Base-by-base conservation (phyloP, 208 protist genomes). In the Acanthamoeba culbertsoni region DNA sequence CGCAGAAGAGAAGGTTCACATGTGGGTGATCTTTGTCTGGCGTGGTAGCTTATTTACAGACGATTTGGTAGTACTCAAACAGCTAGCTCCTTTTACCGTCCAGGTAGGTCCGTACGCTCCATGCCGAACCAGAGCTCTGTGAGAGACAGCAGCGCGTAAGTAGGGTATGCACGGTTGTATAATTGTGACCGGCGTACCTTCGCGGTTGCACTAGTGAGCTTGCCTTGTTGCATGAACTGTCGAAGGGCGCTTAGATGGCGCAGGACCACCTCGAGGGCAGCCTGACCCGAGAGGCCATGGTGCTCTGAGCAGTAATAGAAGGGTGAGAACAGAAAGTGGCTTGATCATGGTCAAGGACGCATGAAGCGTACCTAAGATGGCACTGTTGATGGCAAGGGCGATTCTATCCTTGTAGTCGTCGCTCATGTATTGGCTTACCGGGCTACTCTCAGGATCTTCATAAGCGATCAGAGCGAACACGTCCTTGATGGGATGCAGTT, bases 391-490 rank as follows among this genome's bases (percentile, higher is more conserved):
- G 23, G 26, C 6, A 31, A 42, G 51, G 8, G 79, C 79, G 51
- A 89, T 45, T 7, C 6, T 1, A 31, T 89, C 48, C 35, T 45
- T 89, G 48, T 65, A 89, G 33, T 63, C 48, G 33, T 89, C 79
- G 1, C 23, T 23, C 45, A 89, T 40, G 53, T 89, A 89, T 7
- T 89, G 79, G 45, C 79, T 4, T 26, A 89, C 48, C 12, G 79
- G 79, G 33, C 79, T 63, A 23, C 14, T 63, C 53, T 89, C 79
- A 6, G 79, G 79, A 16, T 89, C 79, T 31, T 89, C 79, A 37
- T 89, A 89, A 16, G 48, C 79, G 26, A 89, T 89, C 79, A 89
- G 28, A 23, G 79, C 79, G 37, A 89, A 65, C 79, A 57, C 51
- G 79, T 89, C 48, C 79, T 89, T 7, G 23, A 89, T 20, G 62